Conservation (phyloP, 2,329 filamentous ascomycete genomes). For the Elsinoe fawcettii region DNA sequence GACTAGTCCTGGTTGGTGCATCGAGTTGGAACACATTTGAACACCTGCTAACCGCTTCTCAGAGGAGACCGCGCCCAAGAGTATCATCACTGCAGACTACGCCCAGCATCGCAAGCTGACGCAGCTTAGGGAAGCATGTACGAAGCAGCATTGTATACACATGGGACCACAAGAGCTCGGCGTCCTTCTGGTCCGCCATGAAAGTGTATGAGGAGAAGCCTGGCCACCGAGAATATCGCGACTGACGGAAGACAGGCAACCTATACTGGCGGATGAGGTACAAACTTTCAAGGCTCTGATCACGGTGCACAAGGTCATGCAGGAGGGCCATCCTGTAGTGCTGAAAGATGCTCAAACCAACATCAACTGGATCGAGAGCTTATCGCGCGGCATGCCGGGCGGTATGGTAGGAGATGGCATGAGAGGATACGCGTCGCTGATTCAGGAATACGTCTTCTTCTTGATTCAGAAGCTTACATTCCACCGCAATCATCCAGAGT, state of each 20-base stretch:
- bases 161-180: conserved; percentile 95
- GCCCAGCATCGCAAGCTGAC: conserved; percentile 25
- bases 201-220: conserved; percentile 66
- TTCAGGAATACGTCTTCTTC: conserved; percentile 95
- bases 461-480: conserved; percentile 92
- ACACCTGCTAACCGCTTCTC: conserved; percentile 20
- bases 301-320: conserved; percentile 92
- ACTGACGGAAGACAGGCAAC: conserved; percentile 56
- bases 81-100: conserved; percentile 33
- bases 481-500: conserved; percentile 92
- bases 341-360: conserved; percentile 84
- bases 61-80: conserved; percentile 62
- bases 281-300: conserved; percentile 99
- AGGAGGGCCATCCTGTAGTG: conserved; percentile 86
- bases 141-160: conserved; percentile 97
- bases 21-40: conserved; percentile 18
- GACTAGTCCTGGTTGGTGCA: conserved; percentile 49
- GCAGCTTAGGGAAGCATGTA: conserved; percentile 71
- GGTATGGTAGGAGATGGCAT: conserved; percentile 72
- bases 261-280: conserved; percentile 95
- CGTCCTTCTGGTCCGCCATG: conserved; percentile 94
- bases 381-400: conserved; percentile 69
- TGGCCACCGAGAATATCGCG: conserved; percentile 13
- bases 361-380: conserved; percentile 82
- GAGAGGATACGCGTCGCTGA: conserved; percentile 73